Evolutionary conservation across 2,329 filamentous ascomycete species (phyloP), one percentile per base, ranked within the genome.

Genomic region (Botrytis fragariae): DNA sequence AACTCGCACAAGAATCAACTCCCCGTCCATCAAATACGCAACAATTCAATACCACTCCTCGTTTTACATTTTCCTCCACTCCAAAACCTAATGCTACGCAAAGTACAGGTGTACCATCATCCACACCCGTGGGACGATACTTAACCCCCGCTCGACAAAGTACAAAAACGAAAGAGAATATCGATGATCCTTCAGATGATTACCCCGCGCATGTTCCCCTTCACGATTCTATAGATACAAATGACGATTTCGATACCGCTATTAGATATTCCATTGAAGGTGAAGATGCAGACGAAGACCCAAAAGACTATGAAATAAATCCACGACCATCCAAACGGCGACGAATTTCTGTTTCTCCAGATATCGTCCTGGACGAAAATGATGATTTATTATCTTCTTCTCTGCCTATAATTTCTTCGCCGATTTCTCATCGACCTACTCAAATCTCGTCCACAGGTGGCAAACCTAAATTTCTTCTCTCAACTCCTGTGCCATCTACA

Each of bases 41-140:
- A 68, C 80, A 80, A 74, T 82, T 82, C 74, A 81, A 81, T 65
- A 72, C 78, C 16, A 80, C 80, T 37, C 81, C 80, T 70, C 78
- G 80, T 51, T 82, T 82, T 74, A 78, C 75, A 12, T 75, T 81
- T 64, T 75, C 80, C 29, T 80, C 79, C 3, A 79, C 79, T 0
- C 79, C 79, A 18, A 74, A 74, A 71, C 76, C 76, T 29, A 75
- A 76, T 61, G 74, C 74, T 10, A 75, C 78, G n/a, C 77, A 79
- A 42, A 74, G 63, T 73, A 62, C 74, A 35, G 73, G 63, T 73
- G 51, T 75, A 32, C 72, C 77, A 64, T 54, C 75, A 69, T 64
- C 76, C 51, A 80, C 78, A 35, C 79, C 79, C 22, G 74, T 76
- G n/a, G 73, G 77, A 37, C 77, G 78, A 54, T 81, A 75, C 54